Evolutionary conservation across 192 early-diverging fungal species (phyloP), one percentile per base, ranked within the genome.

Genomic region (Coemansia sp.): DNA sequence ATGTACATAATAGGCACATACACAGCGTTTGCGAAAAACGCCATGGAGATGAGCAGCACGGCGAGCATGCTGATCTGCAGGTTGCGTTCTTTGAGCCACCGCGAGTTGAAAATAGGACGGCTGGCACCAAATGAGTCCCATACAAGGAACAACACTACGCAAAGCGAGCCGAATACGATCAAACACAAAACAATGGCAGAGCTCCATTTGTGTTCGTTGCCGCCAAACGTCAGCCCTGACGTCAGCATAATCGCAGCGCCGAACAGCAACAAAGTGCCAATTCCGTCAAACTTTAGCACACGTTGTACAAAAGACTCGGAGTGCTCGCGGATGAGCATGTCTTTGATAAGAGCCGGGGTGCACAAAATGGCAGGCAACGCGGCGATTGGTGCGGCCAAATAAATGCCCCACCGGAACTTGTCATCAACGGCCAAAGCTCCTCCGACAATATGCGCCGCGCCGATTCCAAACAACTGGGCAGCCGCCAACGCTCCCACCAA

Each of bases 191-290:
- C 64, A 2, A 51, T 81, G 4, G 73, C 78, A n/a, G 78, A 68
- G 55, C 35, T 62, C 78, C 78, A 81, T 45, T 50, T 50, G 39
- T 74, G 68, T 72, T 81, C 78, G 59, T 81, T 81, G 59, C 78
- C 78, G 47, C 78, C 78, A 55, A 70, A 81, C 23, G 69, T 69
- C 55, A 68, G 38, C 13, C 72, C 78, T 27, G 54, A 63, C 16
- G 76, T 79, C 43, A 68, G 48, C 76, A 79, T 79, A 10, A 70
- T 59, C 5, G 62, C 70, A 0, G 76, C 52, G 62, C 76, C 76
- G 2, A 79, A 47, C 18, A 79, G 70, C 37, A 79, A 38, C 12
- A 73, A 11, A 7, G 67, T 52, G 38, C 76, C 76, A 18, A 69
- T 35, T 4, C 61, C 66, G 67, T 79, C 76, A 55, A 64, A 79